Evolutionary conservation across 2,329 filamentous ascomycete genomes (phyloP), one percentile per base, ranked within the genome.

Genomic region (Colletotrichum magnum): DNA sequence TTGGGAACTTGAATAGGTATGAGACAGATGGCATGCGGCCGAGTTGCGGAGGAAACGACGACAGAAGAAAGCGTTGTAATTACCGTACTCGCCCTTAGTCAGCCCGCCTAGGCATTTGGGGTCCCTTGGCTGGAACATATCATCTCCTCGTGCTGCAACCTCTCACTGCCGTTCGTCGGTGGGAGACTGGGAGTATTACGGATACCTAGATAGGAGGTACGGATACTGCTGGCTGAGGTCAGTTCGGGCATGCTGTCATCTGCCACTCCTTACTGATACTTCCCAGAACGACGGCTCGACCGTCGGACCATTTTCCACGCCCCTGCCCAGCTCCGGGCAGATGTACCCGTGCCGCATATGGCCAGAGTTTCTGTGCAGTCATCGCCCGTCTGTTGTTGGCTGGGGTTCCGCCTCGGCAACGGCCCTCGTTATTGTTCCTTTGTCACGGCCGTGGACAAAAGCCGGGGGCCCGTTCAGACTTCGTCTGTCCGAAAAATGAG

Each of bases 31-130:
- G 36, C 47, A 61, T 26, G 43, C 13, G 32, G 32, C 45, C 28
- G 28, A 51, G 47, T 51, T 59, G 57, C 57, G 52, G 26, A 58
- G 52, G 64, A 36, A 28, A 39, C 26, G 41, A 56, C 32, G 26
- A 7, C 36, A 66, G 18, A 60, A 39, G 61, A 47, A 52, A 56
- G 54, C n/a, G n/a, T 15, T 56, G 5, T 50, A 15, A 61, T 61
- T 53, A 12, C 36, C 28, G 26, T 50, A 2, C 36, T 2, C 21
- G 5, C 13, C 18, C 50, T 60, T 66, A 51, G 54, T 59, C 48
- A 58, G 50, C 54, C 36, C 28, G 28, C 32, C 64, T 43, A 43
- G 57, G 45, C 24, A 21, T 58, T 39, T 26, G 32, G 56, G 26
- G 4, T 13, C 32, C 51, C 64, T 32, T 57, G 58, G 24, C 50